These are phyloP conservation scores for Flaveria trinervia DNA, from an alignment of 129 eudicot genomes.

Conservation along the genomic window DNA sequence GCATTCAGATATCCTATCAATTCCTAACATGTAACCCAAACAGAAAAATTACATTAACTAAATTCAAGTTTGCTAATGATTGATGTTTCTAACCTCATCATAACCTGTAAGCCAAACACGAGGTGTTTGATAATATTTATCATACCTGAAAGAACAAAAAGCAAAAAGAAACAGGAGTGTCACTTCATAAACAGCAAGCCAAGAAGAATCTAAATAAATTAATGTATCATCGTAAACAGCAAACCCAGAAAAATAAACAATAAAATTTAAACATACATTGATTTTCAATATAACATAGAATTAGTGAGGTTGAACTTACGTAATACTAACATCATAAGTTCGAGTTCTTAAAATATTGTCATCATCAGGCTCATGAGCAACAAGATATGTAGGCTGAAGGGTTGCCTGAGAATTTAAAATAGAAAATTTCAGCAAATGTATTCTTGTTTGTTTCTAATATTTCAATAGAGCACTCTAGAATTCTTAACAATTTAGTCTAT, in stretches of 20 bases:
- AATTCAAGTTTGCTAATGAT: constrained; percentile 20
- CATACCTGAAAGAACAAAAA: constrained; percentile 61
- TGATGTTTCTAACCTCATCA: constrained; percentile 77
- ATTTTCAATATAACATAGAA: neutral
- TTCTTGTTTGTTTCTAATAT: neutral
- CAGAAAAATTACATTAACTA: neutral
- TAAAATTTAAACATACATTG: neutral
- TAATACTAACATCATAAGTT: constrained; percentile 96
- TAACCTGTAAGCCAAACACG: constrained; percentile 99
- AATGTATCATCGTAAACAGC: neutral
- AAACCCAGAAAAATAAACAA: neutral
- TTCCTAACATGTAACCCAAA: constrained; percentile 12
- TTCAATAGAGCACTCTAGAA: neutral
- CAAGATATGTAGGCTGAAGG: constrained; percentile 77
- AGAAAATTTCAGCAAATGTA: neutral
- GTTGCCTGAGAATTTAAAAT: constrained; percentile 65
- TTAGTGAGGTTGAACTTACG: constrained; percentile 54
- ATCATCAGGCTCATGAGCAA: constrained; percentile 97
- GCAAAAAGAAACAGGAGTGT: neutral
- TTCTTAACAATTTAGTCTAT: constrained; percentile 4
- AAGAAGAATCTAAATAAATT: neutral
- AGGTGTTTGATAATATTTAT: constrained; percentile 97
- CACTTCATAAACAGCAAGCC: constrained; percentile 15
- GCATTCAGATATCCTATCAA: constrained; percentile 2
- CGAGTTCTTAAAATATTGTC: constrained; percentile 88